Base-by-base conservation (phyloP, 1,284 basidiomycete genomes). In the Ceratobasidium sp. region DNA sequence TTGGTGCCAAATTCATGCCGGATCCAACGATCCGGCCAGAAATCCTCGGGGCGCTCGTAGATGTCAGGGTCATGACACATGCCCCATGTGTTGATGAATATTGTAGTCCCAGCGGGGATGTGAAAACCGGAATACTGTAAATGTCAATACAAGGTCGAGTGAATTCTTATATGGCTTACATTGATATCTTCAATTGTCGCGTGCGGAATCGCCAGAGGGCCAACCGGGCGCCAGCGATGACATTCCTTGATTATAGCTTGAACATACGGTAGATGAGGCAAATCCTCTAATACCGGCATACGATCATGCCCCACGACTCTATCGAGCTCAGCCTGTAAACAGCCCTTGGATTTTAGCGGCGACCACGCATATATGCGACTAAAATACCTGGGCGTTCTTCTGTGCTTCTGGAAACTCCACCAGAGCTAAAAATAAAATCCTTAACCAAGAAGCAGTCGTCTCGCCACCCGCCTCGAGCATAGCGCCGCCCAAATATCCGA, bases 231-330 rank as follows among this genome's bases (percentile, higher is more conserved):
- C 64, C 71, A 69, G 38, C 78, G 69, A 23, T 73, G 54, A 35
- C 48, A 85, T 81, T 89, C 85, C 52, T 83, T 81, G 8, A 85
- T 79, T 0, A 86, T 65, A 3, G 85, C 85, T 46, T 81, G 81
- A 18, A 86, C 75, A 78, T 87, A 87, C 0, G 86, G 84, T n/a
- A 87, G 79, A 18, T 79, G 65, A 0, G 79, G 79, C 16, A 82
- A 79, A 78, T 87, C 86, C 1, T 80, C 79, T 55, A 83, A 83
- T 18, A 78, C 81, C 2, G 86, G 86, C 59, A 86, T 81, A 2
- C 85, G 81, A 41, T 82, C 82, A 10, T 65, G 67, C 18, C 85
- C 84, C 30, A 86, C 81, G 1, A 86, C 82, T 8, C 81, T 59
- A 66, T 86, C 85, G 4, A 87, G 75, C 79, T 87, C 86, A 4